Base-by-base conservation (phyloP, 352 stramenopile species). In the Phytopythium boreale region DNA sequence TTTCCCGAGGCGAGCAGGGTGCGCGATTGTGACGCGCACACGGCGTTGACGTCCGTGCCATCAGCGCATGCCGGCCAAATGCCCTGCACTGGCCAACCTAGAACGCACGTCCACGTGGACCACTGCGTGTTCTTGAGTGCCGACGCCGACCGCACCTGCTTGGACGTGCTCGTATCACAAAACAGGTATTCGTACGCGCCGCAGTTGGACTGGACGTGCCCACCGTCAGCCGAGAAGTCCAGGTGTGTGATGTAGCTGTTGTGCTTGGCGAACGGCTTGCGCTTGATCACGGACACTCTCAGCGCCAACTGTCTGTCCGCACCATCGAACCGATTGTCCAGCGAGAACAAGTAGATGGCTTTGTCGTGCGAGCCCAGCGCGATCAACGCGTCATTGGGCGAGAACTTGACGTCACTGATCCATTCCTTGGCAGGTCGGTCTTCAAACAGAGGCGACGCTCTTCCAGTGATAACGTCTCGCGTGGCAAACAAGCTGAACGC, bases 1-100 rank as follows among this genome's bases (percentile, higher is more conserved):
- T 97, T 89, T 43, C 86, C 90, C 0, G 84, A 92, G 2, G 87
- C 87, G 36, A 97, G 70, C 10, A 90, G 70, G 46, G 75, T 86
- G 15, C 80, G 78, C 29, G 86, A 89, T 22, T 82, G 67, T 26
- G 86, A 90, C 29, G 80, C 77, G 56, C 83, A 90, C 31, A 89
- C 79, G 5, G 83, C 68, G 57, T 96, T 97, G 51, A 97, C 71
- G 61, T 97, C 90, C 1, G 84, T 96, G 31, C 87, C 85, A 47
- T 96, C 88, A 2, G 79, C 80, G n/a, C 72, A 87, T 53, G 87
- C 75, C 2, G 87, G 86, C 85, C 87, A 95, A 41, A 95, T 93
- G 15, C 96, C 96, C 72, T 98, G 94, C 31, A 97, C 91, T 10
- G 88, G 81, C 95, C 95, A 98, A 2, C 82, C 79, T 2, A 98